Base-by-base conservation (phyloP, 164 flowering plant genomes). In the Annona cherimola region DNA sequence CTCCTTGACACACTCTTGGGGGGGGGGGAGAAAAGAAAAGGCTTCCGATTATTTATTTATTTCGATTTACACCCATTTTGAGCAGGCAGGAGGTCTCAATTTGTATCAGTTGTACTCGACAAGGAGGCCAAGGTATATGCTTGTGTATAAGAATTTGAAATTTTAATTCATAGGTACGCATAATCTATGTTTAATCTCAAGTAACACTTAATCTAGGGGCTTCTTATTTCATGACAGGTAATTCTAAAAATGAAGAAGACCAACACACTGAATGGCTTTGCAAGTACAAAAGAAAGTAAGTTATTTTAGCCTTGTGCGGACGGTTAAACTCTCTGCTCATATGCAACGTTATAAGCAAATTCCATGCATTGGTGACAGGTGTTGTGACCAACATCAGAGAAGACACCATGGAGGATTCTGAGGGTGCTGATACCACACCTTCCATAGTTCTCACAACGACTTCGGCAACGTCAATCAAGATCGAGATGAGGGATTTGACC, bases 401-500 rank as follows among this genome's bases (percentile, higher is more conserved):
- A 74, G 88, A 88, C 71, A 68, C 85, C 41, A 80, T 67, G 1
- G 83, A 76, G 2, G 84, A 81, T 40, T 69, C 68, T 1, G 83
- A 78, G n/a, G 87, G 87, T 54, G 83, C 91, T 42, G 88, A 85
- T 26, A 26, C 35, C 35, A 26, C 35, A 26, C 35, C 35, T 67
- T 83, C 85, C 2, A 73, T 87, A 4, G 90, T 85, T n/a, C 72
- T 90, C 50, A 86, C 84, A 4, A 94, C 97, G 18, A 84, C 77
- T 71, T 62, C 69, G 45, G 98, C 96, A 67, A 76, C 74, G 9
- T 5, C 57, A n/a, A 77, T 86, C 69, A 94, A 89, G 80, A 79
- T 94, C 50, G 92, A 94, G 81, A 94, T 94, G 95, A 83, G 87
- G 55, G 90, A 90, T 68, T 81, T 85, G 71, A 76, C 77, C 6